Evolutionary conservation across 208 protist genomes (phyloP).

Genomic region (Phytomonas francai): DNA sequence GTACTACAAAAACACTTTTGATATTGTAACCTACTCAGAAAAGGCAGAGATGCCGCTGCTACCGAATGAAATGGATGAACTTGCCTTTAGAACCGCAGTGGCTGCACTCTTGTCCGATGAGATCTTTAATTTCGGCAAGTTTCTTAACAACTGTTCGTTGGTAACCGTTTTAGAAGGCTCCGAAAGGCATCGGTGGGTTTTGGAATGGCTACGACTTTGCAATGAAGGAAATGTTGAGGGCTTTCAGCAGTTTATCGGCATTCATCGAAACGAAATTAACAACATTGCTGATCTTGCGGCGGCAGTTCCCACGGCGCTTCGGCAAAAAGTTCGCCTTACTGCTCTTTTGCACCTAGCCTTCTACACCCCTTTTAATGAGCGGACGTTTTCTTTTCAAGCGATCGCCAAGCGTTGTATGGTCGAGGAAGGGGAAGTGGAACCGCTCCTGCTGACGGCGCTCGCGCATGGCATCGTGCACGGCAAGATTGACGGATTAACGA

Average conservation of each 20-base stretch:
- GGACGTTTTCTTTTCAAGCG: constrained; percentile 71
- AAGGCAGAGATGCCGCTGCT: constrained; percentile 69
- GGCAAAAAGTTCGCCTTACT: constrained; percentile 88
- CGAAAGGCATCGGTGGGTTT: constrained; percentile 41
- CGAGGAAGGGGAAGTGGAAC: constrained; percentile 76
- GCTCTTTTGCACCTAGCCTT: constrained; percentile 94
- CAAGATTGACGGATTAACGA: constrained; percentile 87
- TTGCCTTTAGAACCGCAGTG: constrained; percentile 70
- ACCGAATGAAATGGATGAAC: constrained; percentile 36
- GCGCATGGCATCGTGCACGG: constrained; percentile 91
- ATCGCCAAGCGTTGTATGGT: constrained; percentile 69
- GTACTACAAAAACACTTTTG: constrained; percentile 84
- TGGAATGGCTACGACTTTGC: constrained; percentile 67
- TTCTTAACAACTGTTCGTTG: constrained; percentile 65
- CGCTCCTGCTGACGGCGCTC: constrained; percentile 91
- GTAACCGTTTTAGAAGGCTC: constrained; percentile 24
- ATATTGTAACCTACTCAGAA: constrained; percentile 63
- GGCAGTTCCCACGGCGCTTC: constrained; percentile 16
- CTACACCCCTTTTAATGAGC: constrained; percentile 87
- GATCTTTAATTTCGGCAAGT: constrained; percentile 84
- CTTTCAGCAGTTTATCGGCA: constrained; percentile 54
- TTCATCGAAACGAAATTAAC: constrained; percentile 17
- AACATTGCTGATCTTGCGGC: constrained; percentile 19
- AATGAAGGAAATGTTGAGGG: constrained; percentile 71
- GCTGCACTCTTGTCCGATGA: constrained; percentile 75